A percentile compares a stretch with the other conserved stretches of the same genome.
Conservation (phyloP, 1,284 basidiomycete genomes). For the Caloboletus firmus region DNA sequence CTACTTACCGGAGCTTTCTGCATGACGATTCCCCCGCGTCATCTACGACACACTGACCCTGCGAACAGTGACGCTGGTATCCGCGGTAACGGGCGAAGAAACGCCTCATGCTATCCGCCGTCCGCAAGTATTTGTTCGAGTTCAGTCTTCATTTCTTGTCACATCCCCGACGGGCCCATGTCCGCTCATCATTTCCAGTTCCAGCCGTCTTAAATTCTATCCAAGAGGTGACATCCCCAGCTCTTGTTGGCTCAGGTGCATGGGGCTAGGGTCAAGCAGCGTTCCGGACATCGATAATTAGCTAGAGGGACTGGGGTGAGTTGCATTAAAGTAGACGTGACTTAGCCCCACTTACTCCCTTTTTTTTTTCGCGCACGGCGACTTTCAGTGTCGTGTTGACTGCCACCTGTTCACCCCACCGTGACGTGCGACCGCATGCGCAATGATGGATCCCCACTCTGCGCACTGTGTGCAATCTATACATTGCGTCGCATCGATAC, state of each 20-base stretch:
- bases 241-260: too few relatives aligned
- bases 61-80: slow-evolving; percentile 1
- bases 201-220: too few relatives aligned
- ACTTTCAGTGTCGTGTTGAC: not conserved
- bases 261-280: too few relatives aligned
- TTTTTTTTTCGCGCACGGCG: not conserved
- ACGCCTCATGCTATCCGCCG: too few relatives aligned
- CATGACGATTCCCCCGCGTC: too few relatives aligned
- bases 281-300: too few relatives aligned
- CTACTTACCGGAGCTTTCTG: too few relatives aligned
- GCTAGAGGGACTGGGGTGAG: too few relatives aligned
- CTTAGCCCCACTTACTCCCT: not conserved
- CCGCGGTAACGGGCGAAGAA: slow-evolving; percentile 3
- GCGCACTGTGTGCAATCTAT: not conserved
- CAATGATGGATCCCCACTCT: not conserved
- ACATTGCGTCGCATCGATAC: not conserved
- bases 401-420: not conserved
- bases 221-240: slow-evolving; percentile 15
- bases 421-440: not conserved
- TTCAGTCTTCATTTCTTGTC: not conserved
- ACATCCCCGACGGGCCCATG: too few relatives aligned
- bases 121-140: too few relatives aligned
- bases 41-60: not conserved
- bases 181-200: too few relatives aligned
- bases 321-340: too few relatives aligned